Conservation (phyloP, 345 rosid species). For the Iberis pinnata region DNA sequence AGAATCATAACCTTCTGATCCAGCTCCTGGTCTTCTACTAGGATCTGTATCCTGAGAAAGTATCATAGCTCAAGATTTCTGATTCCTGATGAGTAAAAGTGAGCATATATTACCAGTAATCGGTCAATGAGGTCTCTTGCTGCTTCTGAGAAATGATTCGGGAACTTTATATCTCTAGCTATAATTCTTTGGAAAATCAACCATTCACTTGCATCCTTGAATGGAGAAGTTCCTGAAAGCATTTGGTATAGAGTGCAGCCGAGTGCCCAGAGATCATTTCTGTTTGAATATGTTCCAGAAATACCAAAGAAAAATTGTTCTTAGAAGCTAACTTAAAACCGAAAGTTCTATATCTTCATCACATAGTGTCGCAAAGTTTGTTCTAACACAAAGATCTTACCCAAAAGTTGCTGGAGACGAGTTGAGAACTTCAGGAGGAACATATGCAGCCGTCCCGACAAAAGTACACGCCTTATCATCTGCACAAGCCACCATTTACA, state of each 20-base stretch:
- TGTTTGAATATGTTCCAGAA: constrained; percentile 43
- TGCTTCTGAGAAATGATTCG: constrained; percentile 78
- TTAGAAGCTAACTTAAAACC: constrained; percentile 20
- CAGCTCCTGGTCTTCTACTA: constrained; percentile 87
- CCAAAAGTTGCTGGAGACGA: constrained; percentile 98
- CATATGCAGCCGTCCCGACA: constrained; percentile 98
- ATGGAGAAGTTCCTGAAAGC: constrained; percentile 99
- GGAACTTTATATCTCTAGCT: constrained; percentile 88
- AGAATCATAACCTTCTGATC: constrained; percentile 70
- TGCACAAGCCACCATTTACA: constrained; percentile 28
- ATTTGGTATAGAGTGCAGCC: constrained; percentile 99
- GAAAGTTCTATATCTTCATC: constrained; percentile 11
- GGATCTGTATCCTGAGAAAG: constrained; percentile 77
- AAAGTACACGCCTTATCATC: constrained; percentile 89
- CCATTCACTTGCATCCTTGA: constrained; percentile 98
- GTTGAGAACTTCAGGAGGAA: constrained; percentile 96
- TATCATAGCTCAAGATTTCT: constrained; percentile 8
- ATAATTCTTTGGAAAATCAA: constrained; percentile 92
- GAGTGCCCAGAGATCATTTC: constrained; percentile 98
- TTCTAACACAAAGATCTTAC: constrained; percentile 37
- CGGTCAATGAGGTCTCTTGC: constrained; percentile 81
- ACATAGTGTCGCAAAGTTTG: background rate
- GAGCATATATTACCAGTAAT: constrained; percentile 57
- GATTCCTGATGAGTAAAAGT: background rate
- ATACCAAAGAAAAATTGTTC: constrained; percentile 27